Conservation (phyloP, 2,329 filamentous ascomycete genomes). For the Colletotrichum sp. region DNA sequence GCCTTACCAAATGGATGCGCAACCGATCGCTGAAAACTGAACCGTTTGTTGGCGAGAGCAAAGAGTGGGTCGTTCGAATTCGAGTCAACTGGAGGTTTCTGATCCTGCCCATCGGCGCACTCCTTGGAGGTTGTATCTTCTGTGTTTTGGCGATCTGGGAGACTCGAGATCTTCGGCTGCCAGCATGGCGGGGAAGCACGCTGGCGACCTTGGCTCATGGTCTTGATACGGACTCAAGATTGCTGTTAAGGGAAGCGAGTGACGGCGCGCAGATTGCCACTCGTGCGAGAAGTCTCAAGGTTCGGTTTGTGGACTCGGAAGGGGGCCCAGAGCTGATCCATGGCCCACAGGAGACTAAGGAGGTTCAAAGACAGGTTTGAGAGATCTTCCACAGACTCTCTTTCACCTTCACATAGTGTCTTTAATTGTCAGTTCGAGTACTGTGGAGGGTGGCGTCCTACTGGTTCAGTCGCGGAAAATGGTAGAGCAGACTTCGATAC, state of each 20-base stretch:
- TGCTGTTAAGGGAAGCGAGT: neutral
- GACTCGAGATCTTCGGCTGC: neutral
- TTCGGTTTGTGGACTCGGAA: neutral
- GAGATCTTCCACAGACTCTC: too few relatives aligned
- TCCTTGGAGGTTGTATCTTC: neutral
- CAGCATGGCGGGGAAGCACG: neutral
- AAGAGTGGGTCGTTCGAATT: neutral
- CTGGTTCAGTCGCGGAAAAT: too few relatives aligned
- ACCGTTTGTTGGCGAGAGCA: neutral
- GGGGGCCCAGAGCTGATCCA: neutral
- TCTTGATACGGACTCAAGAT: neutral
- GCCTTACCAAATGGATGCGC: neutral
- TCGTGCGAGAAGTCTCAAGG: neutral
- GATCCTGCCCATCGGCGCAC: neutral
- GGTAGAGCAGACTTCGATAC: too few relatives aligned
- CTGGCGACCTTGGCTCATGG: neutral
- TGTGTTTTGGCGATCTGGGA: neutral
- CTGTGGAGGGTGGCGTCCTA: too few relatives aligned
- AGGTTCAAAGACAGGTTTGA: too few relatives aligned
- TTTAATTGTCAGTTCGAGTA: too few relatives aligned
- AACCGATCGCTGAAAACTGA: neutral
- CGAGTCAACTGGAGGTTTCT: neutral
- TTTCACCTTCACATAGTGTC: too few relatives aligned
- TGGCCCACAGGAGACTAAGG: too few relatives aligned
- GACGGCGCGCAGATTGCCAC: neutral